A percentile compares a stretch with the other conserved stretches of the same genome.
phyloP scores from a whole-genome alignment of 208 protist species.

The Leishmania aethiopica region DNA sequence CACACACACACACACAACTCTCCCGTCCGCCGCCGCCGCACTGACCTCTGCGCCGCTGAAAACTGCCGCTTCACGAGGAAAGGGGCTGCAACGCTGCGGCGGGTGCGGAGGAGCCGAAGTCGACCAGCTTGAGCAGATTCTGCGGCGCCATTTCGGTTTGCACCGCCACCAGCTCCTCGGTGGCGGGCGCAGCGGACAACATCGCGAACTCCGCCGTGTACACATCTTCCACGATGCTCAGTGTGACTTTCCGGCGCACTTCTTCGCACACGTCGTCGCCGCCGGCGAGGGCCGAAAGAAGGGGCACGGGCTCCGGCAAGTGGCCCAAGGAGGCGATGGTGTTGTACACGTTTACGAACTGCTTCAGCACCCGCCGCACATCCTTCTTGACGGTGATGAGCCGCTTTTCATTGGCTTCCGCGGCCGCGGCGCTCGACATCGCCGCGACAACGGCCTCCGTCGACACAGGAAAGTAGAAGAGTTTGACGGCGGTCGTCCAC shows the following conservation, averaged over 20 bases:
- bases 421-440: not conserved
- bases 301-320: constrained; percentile 50
- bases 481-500: constrained; percentile 15
- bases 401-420: constrained; percentile 12
- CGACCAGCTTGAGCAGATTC: constrained; percentile 52
- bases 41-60: not conserved
- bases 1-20: not conserved
- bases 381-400: constrained; percentile 18
- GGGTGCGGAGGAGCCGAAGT: constrained; percentile 13
- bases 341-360: constrained; percentile 60
- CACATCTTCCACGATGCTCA: constrained; percentile 36
- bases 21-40: not conserved
- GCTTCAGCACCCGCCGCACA: constrained; percentile 31
- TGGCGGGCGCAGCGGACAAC: constrained; percentile 24
- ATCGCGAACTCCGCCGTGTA: constrained; percentile 40
- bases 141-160: constrained; percentile 50
- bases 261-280: constrained; percentile 24
- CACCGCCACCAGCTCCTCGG: constrained; percentile 16
- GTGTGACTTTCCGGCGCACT: constrained; percentile 32
- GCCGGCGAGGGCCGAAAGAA: constrained; percentile 46
- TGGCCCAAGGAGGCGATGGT: constrained; percentile 49
- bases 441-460: constrained; percentile 8
- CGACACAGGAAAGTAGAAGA: constrained; percentile 30
- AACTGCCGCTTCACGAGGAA: not conserved
- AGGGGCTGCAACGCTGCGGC: not conserved